Percentiles rank a stretch among this genome's conserved stretches.
phyloP scores from a whole-genome alignment of 768 basidiomycete species.

The Mycena vitilis region DNA sequence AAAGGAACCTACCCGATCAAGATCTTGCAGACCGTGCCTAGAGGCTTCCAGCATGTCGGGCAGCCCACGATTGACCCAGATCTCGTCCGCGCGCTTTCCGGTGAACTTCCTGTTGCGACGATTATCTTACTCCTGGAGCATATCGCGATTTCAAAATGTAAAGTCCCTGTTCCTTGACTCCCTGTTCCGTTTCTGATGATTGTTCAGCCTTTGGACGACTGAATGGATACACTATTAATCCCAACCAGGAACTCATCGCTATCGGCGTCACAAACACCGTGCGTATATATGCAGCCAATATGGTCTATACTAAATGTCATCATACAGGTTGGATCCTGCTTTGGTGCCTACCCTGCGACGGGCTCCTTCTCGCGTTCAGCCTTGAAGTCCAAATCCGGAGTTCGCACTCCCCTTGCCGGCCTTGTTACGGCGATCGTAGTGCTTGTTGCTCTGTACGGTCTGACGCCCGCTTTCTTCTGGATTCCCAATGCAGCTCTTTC shows the following conservation, averaged over 20 bases:
- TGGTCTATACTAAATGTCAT: background rate
- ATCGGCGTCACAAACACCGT: constrained; percentile 95
- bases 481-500: constrained; percentile 86
- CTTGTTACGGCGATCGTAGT: constrained; percentile 88
- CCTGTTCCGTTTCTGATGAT: constrained; percentile 2
- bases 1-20: constrained; percentile 85
- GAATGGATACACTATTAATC: constrained; percentile 94
- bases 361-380: constrained; percentile 99
- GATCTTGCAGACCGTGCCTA: constrained; percentile 85
- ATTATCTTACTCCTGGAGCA: constrained; percentile 95
- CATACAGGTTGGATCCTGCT: constrained; percentile 76
- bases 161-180: constrained; percentile 40
- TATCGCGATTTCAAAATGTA: constrained; percentile 96
- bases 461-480: constrained; percentile 94
- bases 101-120: constrained; percentile 85
- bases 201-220: constrained; percentile 89
- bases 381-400: constrained; percentile 94
- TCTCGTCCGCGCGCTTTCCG: constrained; percentile 75
- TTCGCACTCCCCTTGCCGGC: constrained; percentile 95
- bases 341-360: constrained; percentile 95
- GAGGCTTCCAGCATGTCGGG: constrained; percentile 78
- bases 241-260: constrained; percentile 95
- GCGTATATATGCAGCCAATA: background rate
- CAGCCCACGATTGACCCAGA: constrained; percentile 52
- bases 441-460: constrained; percentile 92